Percentiles rank a stretch among this genome's conserved stretches.
Conservation (phyloP, 2,329 filamentous ascomycete genomes). For the Phoma herbarum region DNA sequence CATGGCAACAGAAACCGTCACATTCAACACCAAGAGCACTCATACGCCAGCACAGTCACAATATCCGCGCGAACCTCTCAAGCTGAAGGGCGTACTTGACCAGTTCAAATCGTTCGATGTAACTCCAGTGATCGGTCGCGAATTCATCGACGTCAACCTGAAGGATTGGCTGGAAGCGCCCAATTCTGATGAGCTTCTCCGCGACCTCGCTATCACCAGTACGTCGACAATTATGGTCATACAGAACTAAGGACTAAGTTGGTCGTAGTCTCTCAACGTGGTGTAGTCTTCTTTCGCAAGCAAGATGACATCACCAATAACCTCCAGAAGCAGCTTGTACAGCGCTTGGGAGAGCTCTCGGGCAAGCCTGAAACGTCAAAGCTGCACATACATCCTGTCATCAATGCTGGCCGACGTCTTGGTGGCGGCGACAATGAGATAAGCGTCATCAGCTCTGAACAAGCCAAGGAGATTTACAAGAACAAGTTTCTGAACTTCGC, state of each 20-base stretch:
- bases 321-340: conserved; percentile 63
- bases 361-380: conserved; percentile 65
- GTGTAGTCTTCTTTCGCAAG: conserved; percentile 64
- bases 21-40: conserved; percentile 15
- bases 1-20: conserved; percentile 33
- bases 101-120: conserved; percentile 65
- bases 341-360: conserved; percentile 65
- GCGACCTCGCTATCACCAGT: conserved; percentile 66
- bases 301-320: conserved; percentile 62
- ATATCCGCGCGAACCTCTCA: conserved; percentile 27
- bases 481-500: conserved; percentile 32
- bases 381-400: conserved; percentile 69
- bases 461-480: conserved; percentile 46
- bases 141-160: conserved; percentile 66
- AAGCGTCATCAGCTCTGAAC: conserved; percentile 51
- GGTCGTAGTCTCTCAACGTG: conserved; percentile 59
- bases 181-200: conserved; percentile 70
- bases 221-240: conserved; percentile 1
- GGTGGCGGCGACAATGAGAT: conserved; percentile 48
- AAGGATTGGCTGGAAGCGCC: conserved; percentile 70
- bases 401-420: conserved; percentile 51
- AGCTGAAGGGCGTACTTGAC: conserved; percentile 60
- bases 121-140: conserved; percentile 69
- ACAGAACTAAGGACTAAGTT: not conserved
- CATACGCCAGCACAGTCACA: conserved; percentile 17